phyloP scores from a whole-genome alignment of 148 eudicot species.

The Suaeda aralocaspica region DNA sequence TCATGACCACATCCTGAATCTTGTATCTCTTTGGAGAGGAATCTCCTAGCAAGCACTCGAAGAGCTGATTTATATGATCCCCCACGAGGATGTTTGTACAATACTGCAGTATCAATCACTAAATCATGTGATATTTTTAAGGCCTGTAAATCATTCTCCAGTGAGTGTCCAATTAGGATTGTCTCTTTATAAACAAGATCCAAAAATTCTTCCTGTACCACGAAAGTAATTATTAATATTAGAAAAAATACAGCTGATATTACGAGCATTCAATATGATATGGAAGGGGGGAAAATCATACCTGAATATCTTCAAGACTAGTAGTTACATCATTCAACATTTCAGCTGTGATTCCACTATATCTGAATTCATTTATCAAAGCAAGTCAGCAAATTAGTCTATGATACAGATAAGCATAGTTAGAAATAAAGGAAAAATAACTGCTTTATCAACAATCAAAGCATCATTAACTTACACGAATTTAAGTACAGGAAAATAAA shows the following conservation, averaged over 20 bases:
- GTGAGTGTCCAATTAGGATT: slow-evolving; percentile 85
- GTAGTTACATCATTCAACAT: slow-evolving; percentile 85
- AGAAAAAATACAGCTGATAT: neutral
- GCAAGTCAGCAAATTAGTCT: neutral
- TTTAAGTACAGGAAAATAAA: neutral
- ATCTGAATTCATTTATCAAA: slow-evolving; percentile 34
- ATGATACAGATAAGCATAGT: neutral
- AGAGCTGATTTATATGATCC: slow-evolving; percentile 81
- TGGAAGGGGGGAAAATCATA: slow-evolving; percentile 18
- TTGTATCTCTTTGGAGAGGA: slow-evolving; percentile 82
- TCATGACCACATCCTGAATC: slow-evolving; percentile 89
- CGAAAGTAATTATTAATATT: slow-evolving; percentile 10
- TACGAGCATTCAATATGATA: slow-evolving; percentile 3
- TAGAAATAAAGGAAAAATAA: neutral
- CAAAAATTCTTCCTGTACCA: slow-evolving; percentile 73
- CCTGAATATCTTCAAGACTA: slow-evolving; percentile 84
- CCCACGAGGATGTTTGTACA: slow-evolving; percentile 88
- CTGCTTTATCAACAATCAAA: neutral
- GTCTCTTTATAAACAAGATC: slow-evolving; percentile 74
- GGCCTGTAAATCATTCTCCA: slow-evolving; percentile 90
- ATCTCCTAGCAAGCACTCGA: slow-evolving; percentile 70
- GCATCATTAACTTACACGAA: neutral
- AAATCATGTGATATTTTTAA: slow-evolving; percentile 67
- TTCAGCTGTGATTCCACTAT: slow-evolving; percentile 87
- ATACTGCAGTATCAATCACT: slow-evolving; percentile 82